Evolutionary conservation across 1,284 basidiomycete species (phyloP), one percentile per base, ranked within the genome.

Genomic region (Rhodofomes roseus): DNA sequence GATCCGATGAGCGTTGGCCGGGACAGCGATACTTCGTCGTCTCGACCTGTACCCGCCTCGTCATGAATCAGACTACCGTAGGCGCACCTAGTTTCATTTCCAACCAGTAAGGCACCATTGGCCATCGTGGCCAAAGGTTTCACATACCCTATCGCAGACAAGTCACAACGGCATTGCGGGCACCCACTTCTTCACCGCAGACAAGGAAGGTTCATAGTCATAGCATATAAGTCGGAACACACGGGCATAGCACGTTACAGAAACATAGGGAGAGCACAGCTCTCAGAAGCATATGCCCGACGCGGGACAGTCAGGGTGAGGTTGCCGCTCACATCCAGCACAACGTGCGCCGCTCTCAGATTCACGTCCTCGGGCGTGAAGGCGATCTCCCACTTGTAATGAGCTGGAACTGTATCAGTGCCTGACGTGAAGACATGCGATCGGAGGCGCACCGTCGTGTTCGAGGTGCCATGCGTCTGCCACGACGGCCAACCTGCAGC

Each of bases 331-430:
- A 60, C 54, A 6, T 63, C 62, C 54, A 71, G 65, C 34, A 60
- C 60, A 22, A 67, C 70, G 36, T 66, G 65, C 43, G 68, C 66
- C 12, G 65, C 63, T 48, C 56, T 34, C 62, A 73, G 65, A 63
- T 71, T 67, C 48, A 69, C 69, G 57, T 71, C 71, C 23, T 61
- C 58, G 16, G 69, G 65, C n/a, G 67, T 36, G 61, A 71, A 73
- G 12, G 62, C 58, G 55, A 71, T 67, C 36, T 71, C 65, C 71
- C 71, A 73, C 51, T 70, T 68, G 57, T 66, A 69, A 55, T 71
- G 70, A 36, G 67, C 70, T 72, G 54, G 4, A 20, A 6, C 22
- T 12, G 16, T 12, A 16, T 48, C 20, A 48, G 46, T 2, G 16
- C 22, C 5, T 18, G 29, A 48, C 25, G 16, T 25, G 25, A 20